Evolutionary conservation across 1,284 basidiomycete genomes (phyloP), one percentile per base, ranked within the genome.

Genomic region (Sparassis latifolia): DNA sequence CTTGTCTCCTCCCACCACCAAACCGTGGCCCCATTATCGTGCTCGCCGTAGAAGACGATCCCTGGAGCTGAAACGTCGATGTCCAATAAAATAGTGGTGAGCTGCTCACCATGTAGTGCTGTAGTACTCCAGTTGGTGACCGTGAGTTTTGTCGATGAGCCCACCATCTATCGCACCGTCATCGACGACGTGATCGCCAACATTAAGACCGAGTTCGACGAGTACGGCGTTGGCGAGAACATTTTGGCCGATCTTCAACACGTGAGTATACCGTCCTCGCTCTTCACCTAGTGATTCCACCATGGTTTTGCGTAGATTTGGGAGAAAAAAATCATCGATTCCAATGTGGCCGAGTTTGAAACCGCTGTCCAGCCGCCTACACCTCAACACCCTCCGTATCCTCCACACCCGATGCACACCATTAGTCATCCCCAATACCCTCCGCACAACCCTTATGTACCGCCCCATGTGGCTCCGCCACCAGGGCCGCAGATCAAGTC

Each of bases 141-240:
- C 67, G 69, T 10, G 7, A 69, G 65, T 68, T 60, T 68, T 67
- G 66, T 69, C 68, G 62, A 76, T 79, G 84, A 97, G 94, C 94
- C 95, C 64, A 66, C 73, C 59, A 89, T 93, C 62, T 99, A 98
- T 71, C 88, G 95, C 57, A 71, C 82, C 58, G 91, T 98, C 73
- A 98, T 99, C 72, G 93, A 97, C 80, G 93, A 97, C 74, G 95
- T 98, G 56, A 88, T 98, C 63, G 74, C 76, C 41, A 78, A 80
- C 61, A 91, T 96, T 71, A 91, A 91, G 69, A 77, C 84, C 67
- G 96, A 98, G 70, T 99, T 98, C 72, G 95, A 98, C 66, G 94
- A 97, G 69, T 95, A 92, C 67, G 96, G 95, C 50, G 90, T 99
- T 57, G 80, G 86, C 65, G 92, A 97, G 68, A 91, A 94, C 37